Base-by-base conservation (phyloP, 805 yeast genomes). In the Dipodascus albidus region DNA sequence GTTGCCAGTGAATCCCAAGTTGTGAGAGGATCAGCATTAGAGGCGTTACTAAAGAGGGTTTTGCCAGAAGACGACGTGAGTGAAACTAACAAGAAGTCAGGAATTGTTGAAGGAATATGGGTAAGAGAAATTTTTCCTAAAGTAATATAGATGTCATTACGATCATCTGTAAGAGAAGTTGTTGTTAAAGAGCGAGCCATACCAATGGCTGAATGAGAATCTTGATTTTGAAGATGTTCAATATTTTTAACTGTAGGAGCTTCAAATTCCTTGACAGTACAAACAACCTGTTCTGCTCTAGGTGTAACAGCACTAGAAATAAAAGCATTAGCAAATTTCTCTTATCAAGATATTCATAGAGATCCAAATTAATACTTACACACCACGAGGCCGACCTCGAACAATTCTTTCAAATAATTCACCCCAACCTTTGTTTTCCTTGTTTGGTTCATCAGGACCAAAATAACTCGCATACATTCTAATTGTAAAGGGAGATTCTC, bases 351-450 rank as follows among this genome's bases (percentile, higher is more conserved):
- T n/a, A 6, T n/a, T 11, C 9, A 38, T 11, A 38, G 20, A 14
- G n/a, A 38, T 11, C 8, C 17, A 14, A 14, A 38, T 11, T n/a
- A 31, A 14, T 38, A 38, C 44, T 6, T 38, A 38, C 59, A 62
- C 62, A 58, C 95, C 95, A 53, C 77, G 78, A 54, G 75, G 78
- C 0, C 90, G 79, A 23, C 95, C 93, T 15, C 78, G 66, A 58
- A 88, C 82, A 56, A 88, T 85, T 61, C 95, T 73, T 61, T 87
- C 88, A 21, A 85, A 78, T 51, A 86, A 69, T 57, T 84, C 90
- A 69, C 96, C 96, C 96, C 96, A 88, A 51, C 96, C 96, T 55
- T 79, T 76, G 64, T 81, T 83, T 54, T 64, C 54, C 62, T 70
- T 72, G 55, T 62, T 56, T 59, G 75, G 68, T 55, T 63, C 69